Conservation (phyloP, 306 rosid genomes). For the Glycine tomentella region DNA sequence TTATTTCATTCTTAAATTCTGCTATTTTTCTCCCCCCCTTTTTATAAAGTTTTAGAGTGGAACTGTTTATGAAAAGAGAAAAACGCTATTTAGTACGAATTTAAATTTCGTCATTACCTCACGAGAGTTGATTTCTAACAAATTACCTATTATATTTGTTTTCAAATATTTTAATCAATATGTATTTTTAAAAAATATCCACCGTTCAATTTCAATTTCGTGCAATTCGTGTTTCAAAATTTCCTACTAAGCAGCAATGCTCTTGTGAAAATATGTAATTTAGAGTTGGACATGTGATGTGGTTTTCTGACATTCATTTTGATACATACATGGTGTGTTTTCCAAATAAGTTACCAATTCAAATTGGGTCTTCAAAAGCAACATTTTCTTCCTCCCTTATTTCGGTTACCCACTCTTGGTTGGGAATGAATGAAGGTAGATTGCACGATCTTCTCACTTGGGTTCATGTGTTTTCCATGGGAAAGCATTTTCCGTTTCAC, state of each 20-base stretch:
- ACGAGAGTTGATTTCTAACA: no score
- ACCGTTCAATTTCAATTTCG: no score
- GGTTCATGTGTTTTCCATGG: slow-evolving; percentile 54
- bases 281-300: slow-evolving; percentile 47
- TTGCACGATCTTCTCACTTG: slow-evolving; percentile 45
- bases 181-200: no score
- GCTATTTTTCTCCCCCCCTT: no score
- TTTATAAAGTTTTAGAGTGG: slow-evolving; percentile 23
- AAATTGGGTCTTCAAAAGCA: slow-evolving; percentile 50
- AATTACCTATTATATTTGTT: no score
- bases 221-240: no score
- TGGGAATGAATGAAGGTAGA: slow-evolving; percentile 21
- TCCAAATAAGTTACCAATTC: slow-evolving; percentile 47
- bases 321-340: slow-evolving; percentile 45
- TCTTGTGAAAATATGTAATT: not conserved
- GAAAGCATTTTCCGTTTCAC: slow-evolving; percentile 38
- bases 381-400: slow-evolving; percentile 43
- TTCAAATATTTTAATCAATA: no score
- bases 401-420: slow-evolving; percentile 42
- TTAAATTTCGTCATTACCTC: no score
- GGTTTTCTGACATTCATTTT: slow-evolving; percentile 48
- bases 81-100: no score
- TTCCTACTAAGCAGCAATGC: no score
- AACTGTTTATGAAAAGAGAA: not conserved
- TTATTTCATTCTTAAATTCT: not conserved